A percentile compares a stretch with the other conserved stretches of the same genome.
phyloP scores from a whole-genome alignment of 108 stramenopile genomes.

The Discostella stelligeroides region DNA sequence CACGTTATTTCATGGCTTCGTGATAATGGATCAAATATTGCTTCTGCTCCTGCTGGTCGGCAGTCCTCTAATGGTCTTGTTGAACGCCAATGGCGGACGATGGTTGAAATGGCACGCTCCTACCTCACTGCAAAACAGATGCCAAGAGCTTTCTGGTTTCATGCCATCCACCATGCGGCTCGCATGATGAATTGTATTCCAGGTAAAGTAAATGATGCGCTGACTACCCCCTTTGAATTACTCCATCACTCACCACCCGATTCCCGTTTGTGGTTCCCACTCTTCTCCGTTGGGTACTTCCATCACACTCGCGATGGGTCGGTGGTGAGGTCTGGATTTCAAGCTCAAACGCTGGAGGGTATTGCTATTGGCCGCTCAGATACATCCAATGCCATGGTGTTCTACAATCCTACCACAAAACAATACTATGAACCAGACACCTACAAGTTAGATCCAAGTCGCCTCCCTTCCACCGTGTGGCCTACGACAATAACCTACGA shows the following conservation, averaged over 20 bases:
- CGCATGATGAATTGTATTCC: slow-evolving; percentile 27
- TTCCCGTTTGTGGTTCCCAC: slow-evolving; percentile 19
- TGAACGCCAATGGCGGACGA: slow-evolving; percentile 25
- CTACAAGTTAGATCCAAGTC: too few species aligned
- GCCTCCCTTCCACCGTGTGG: too few species aligned
- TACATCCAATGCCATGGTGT: slow-evolving; percentile 13
- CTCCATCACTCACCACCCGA: slow-evolving; percentile 23
- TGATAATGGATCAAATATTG: slow-evolving; percentile 8
- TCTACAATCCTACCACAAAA: too few species aligned
- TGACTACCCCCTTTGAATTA: slow-evolving; percentile 25
- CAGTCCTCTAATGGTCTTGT: slow-evolving; percentile 33
- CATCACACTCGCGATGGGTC: neutral
- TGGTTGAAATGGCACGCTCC: slow-evolving; percentile 12
- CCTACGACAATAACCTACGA: too few species aligned
- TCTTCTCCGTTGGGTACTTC: slow-evolving; percentile 31
- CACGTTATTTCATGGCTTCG: neutral
- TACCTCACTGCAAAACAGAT: slow-evolving; percentile 36
- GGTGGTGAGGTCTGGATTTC: neutral
- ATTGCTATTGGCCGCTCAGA: slow-evolving; percentile 23
- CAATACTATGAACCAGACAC: too few species aligned
- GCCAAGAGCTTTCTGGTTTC: slow-evolving; percentile 26
- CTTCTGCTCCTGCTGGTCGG: slow-evolving; percentile 20
- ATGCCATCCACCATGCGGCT: slow-evolving; percentile 12
- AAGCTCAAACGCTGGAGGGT: slow-evolving; percentile 21
- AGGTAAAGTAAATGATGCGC: slow-evolving; percentile 7